Evolutionary conservation across 352 stramenopile genomes (phyloP), one percentile per base, ranked within the genome.

Genomic region (Phytophthora pseudosyringae): DNA sequence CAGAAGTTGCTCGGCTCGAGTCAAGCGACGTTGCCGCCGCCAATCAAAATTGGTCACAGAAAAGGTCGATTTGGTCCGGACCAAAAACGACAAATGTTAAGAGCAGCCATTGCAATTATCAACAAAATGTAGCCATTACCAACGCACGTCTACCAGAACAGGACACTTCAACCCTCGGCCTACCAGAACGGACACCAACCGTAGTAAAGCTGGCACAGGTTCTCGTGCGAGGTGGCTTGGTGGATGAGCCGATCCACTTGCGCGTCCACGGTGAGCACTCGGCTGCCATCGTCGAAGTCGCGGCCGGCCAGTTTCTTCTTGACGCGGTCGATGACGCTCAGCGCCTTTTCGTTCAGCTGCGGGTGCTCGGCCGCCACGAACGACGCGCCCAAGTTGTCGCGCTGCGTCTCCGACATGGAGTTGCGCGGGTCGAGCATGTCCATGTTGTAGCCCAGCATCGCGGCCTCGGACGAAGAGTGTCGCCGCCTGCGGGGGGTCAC

Each of bases 231-330:
- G 1, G 98, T 99, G 39, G 98, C 98, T 74, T 99, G 97, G 45
- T 97, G 78, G 75, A 99, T 99, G 50, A 99, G 86, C 3, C 95
- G 88, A 68, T 99, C 96, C 0, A 99, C 98, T 80, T 99, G 98
- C 16, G 84, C 85, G 32, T 92, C 80, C 33, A 96, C 86, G 3
- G 71, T 91, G 13, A 96, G 78, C 45, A 93, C 76, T 43, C 89
- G 86, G n/a, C 75, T 71, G 52, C 85, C 88, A 54, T 94, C 77
- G 60, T 95, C 86, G 73, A 99, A 99, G 71, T 99, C 98, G 4
- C 96, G 97, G 9, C 98, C 98, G 3, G 91, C 97, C 28, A 99
- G 83, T 70, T 99, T 99, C 73, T 99, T 98, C 76, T 99, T 98
- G n/a, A 99, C 97, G 32, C 98, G 91, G 35, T 96, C 83, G 49